A percentile compares a stretch with the other conserved stretches of the same genome.
Evolutionary conservation across 192 early-diverging fungal species (phyloP).

Genomic region (Backusella luteola): DNA sequence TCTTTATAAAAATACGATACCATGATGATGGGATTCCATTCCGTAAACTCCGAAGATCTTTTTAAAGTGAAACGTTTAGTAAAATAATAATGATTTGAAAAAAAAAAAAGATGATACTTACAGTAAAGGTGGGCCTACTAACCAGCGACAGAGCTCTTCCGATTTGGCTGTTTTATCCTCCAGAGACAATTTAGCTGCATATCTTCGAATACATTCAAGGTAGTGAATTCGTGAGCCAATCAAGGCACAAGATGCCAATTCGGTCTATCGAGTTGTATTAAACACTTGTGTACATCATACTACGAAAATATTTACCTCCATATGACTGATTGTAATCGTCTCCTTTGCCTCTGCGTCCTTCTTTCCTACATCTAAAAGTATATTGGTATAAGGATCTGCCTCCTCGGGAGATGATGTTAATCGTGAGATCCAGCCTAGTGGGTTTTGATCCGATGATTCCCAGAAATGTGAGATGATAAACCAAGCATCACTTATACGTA

Average conservation of each 20-base stretch:
- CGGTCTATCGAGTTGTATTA: slow-evolving; percentile 37
- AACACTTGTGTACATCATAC: too few relatives aligned
- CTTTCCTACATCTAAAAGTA: neutral
- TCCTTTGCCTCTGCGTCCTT: slow-evolving; percentile 15
- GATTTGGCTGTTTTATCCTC: slow-evolving; percentile 56
- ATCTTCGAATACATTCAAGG: slow-evolving; percentile 54
- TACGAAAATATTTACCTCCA: slow-evolving; percentile 35
- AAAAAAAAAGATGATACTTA: slow-evolving; percentile 23
- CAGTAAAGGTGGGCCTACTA: slow-evolving; percentile 56
- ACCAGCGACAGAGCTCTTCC: slow-evolving; percentile 66
- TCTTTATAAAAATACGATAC: slow-evolving; percentile 3
- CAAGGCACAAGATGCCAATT: slow-evolving; percentile 47
- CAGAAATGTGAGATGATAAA: slow-evolving; percentile 48
- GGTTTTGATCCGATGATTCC: slow-evolving; percentile 26
- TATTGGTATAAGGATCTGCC: neutral
- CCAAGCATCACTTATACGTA: slow-evolving; percentile 62
- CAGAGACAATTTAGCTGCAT: slow-evolving; percentile 65
- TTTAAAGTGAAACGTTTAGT: slow-evolving; percentile 10
- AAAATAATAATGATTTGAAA: neutral
- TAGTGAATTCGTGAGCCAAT: slow-evolving; percentile 59
- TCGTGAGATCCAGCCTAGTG: slow-evolving; percentile 25
- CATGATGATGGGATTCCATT: slow-evolving; percentile 24
- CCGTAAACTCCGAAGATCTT: slow-evolving; percentile 17
- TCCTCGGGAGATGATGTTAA: slow-evolving; percentile 16
- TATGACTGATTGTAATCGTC: slow-evolving; percentile 42